Conservation (phyloP, 148 eudicot species). For the Pouteria glomerata region DNA sequence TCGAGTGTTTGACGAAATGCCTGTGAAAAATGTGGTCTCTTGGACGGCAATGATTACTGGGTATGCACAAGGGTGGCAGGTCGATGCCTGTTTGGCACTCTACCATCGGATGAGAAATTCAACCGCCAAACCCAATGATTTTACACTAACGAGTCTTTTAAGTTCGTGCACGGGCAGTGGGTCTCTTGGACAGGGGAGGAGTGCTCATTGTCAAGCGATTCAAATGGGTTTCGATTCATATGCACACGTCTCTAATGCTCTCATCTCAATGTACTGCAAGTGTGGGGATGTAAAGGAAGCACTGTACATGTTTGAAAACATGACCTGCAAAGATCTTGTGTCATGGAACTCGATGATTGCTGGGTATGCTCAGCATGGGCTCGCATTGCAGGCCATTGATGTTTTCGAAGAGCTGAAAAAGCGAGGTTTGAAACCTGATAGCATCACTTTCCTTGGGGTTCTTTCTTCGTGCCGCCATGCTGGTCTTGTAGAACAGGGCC, state of each 20-base stretch:
- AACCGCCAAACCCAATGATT: constrained; percentile 30
- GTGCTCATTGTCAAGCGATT: constrained; percentile 37
- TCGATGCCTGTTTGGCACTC: constrained; percentile 32
- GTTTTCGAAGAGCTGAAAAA: constrained; percentile 33
- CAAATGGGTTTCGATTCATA: constrained; percentile 30
- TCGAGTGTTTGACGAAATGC: constrained; percentile 37
- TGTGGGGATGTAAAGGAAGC: constrained; percentile 39
- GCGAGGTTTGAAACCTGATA: constrained; percentile 30
- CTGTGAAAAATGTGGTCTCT: constrained; percentile 43
- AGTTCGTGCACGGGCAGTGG: constrained; percentile 36
- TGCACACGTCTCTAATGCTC: constrained; percentile 38
- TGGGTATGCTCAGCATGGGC: constrained; percentile 40
- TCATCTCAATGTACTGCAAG: constrained; percentile 49
- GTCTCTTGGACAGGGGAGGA: constrained; percentile 34
- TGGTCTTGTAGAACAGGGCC: constrained; percentile 37
- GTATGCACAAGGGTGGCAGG: constrained; percentile 31
- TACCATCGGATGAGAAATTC: constrained; percentile 35
- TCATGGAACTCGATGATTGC: constrained; percentile 53
- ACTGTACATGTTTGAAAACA: constrained; percentile 22
- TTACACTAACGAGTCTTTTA: constrained; percentile 31
- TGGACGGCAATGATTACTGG: constrained; percentile 49
- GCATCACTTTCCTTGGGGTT: constrained; percentile 29
- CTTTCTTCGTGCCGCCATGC: constrained; percentile 47
- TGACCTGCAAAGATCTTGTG: constrained; percentile 32
- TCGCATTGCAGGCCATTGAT: constrained; percentile 26